Base-by-base conservation (phyloP, 495 filamentous ascomycete genomes). In the Cenococcum geophilum region DNA sequence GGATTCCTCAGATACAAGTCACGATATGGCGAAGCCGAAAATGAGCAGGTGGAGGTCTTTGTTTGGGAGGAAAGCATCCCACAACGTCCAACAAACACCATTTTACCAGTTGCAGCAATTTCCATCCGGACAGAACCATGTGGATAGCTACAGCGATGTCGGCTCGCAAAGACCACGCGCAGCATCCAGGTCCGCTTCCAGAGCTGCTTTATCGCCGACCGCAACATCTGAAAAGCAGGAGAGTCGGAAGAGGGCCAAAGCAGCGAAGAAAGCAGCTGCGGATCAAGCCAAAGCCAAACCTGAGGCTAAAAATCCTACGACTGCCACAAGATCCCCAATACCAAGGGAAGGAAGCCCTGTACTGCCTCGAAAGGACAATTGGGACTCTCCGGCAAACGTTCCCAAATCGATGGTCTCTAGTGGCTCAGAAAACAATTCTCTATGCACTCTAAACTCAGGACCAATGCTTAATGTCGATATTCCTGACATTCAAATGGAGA, bases 401-500 rank as follows among this genome's bases (percentile, higher is more conserved):
- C 66, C 66, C 6, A 55, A 63, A 43, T 42, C 66, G 12, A 59
- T 59, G 16, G 47, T 69, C 16, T 65, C 56, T 21, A 67, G 67
- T 37, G 25, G 59, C 14, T 43, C 63, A 1, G 5, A 70, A 69
- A 18, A 10, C 16, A 20, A 51, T 22, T 36, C 45, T 45, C 32
- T 54, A 22, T 14, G 66, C 57, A 34, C 57, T 9, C 72, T 70
- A 0, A 42, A 80, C 14, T 42, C 20, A 0, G 51, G 20, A 16
- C 47, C 51, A 8, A 56, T 69, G 21, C 75, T 97, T 36, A 79
- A 90, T 58, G 82, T 97, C 6, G 83, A 93, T 36, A 95, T 97
- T 40, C 92, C 92, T 0, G 78, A 80, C 36, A 79, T 89, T 43
- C 78, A 89, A 55, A 78, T 97, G 78, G 92, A 96, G 70, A 79